These are phyloP conservation scores for Nidularia pulvinata DNA, from an alignment of 768 basidiomycete species.

Conservation along the genomic window DNA sequence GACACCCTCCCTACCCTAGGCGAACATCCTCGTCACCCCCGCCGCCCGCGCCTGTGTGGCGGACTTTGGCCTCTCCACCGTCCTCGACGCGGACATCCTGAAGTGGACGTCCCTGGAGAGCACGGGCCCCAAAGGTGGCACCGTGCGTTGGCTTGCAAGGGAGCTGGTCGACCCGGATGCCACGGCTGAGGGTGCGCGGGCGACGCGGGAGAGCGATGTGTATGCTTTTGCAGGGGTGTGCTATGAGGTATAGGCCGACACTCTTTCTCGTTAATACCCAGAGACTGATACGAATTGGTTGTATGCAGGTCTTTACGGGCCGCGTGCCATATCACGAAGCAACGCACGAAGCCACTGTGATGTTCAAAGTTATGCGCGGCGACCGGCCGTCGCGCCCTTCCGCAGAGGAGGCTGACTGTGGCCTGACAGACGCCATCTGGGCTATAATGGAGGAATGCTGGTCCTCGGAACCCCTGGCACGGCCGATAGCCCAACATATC, in stretches of 20 bases:
- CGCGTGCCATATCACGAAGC: background rate
- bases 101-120: background rate
- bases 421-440: too few relatives aligned
- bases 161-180: background rate
- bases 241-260: slow-evolving; percentile 7
- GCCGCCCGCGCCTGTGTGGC: background rate
- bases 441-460: too few relatives aligned
- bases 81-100: background rate
- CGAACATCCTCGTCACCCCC: background rate
- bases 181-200: too few relatives aligned
- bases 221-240: slow-evolving; percentile 7
- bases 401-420: too few relatives aligned
- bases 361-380: background rate
- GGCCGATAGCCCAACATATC: too few relatives aligned
- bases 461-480: too few relatives aligned
- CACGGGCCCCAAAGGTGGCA: background rate
- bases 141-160: background rate
- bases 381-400: too few relatives aligned
- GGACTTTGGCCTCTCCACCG: background rate
- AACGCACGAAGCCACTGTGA: background rate
- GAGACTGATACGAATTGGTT: too few relatives aligned
- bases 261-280: background rate
- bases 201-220: slow-evolving; percentile 2
- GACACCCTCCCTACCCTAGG: background rate
- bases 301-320: background rate